Evolutionary conservation across 1,139 yeast species (phyloP), one percentile per base, ranked within the genome.

Genomic region (Hemisphaericaspora subhashii): DNA sequence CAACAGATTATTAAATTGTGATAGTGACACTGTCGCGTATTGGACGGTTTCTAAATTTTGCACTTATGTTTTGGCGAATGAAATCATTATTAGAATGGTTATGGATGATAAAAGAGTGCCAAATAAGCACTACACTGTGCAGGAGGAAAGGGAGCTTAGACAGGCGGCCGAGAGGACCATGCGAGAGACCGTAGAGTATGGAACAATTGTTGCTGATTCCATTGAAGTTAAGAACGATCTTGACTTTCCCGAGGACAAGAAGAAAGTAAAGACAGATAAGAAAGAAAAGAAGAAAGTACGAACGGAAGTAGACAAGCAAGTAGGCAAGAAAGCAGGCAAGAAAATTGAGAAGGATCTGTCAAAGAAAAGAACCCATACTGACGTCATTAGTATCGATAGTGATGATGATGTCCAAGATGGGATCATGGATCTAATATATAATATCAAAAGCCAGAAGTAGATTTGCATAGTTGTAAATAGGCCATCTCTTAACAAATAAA

Each of bases 41-140:
- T 83, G 88, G 88, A 78, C 84, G 1, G 50, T 65, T 0, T 67
- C 69, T 15, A 76, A 77, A 37, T 84, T 82, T 51, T 58, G 74
- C 2, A 68, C 76, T 6, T 80, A 78, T 50, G 81, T 83, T 0
- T 56, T 84, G 17, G 81, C 86, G 10, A 83, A 84, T 33, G 90
- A 84, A 48, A 57, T 83, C 6, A 69, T 82, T 6, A 60, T 79
- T 7, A 57, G 79, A 31, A 50, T 81, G 34, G 72, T 77, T 3
- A 67, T 71, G 59, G 72, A 73, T 10, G 84, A 81, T 44, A 29
- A 29, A 17, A 29, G 15, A 17, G 7, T 17, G 23, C 32, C n/a
- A 17, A n/a, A 29, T 17, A 11, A 12, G 4, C 3, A 18, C 7
- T 10, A 29, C 7, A 12, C 4, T 15, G 53, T 71, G 50, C 45